A percentile compares a stretch with the other conserved stretches of the same genome.
Evolutionary conservation across 257 asterid species (phyloP).

Genomic region (Plantago ovata): DNA sequence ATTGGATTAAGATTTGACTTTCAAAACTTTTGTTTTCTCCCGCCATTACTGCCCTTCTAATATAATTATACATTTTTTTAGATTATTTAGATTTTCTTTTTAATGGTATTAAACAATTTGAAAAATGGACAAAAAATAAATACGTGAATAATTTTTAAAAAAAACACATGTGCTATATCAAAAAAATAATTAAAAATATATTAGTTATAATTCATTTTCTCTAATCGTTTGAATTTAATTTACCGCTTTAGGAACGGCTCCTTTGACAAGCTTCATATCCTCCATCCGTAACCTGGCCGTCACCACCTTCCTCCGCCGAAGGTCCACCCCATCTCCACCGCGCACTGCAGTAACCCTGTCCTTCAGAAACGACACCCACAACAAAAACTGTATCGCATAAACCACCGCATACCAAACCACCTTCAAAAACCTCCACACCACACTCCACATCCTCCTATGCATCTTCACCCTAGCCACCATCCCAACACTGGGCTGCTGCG

Average conservation of each 20-base stretch:
- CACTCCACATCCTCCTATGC: conserved; percentile 17
- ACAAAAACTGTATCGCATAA: conserved; percentile 27
- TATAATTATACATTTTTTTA: too few relatives aligned
- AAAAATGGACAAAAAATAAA: too few relatives aligned
- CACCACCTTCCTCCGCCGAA: conserved; percentile 44
- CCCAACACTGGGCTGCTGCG: conserved; percentile 28
- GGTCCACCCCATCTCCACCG: conserved; percentile 60
- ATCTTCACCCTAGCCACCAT: neutral
- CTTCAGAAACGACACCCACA: conserved; percentile 33
- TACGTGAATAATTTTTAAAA: too few relatives aligned
- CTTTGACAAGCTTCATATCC: conserved; percentile 45
- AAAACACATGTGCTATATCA: too few relatives aligned
- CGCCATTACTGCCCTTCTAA: too few relatives aligned
- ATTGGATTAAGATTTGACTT: too few relatives aligned
- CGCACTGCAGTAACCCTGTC: conserved; percentile 38
- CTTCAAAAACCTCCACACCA: conserved; percentile 25
- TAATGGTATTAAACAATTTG: too few relatives aligned
- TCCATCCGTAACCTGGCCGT: conserved; percentile 41
- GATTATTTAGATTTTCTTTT: too few relatives aligned
- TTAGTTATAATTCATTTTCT: too few relatives aligned
- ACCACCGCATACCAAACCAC: conserved; percentile 32
- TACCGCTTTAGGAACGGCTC: conserved; percentile 38
- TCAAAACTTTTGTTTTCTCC: too few relatives aligned
- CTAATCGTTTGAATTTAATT: conserved; percentile 11
- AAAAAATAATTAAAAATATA: too few relatives aligned